Conservation (phyloP, 163 green algal species). For the Chlamydomonas reinhardtii region DNA sequence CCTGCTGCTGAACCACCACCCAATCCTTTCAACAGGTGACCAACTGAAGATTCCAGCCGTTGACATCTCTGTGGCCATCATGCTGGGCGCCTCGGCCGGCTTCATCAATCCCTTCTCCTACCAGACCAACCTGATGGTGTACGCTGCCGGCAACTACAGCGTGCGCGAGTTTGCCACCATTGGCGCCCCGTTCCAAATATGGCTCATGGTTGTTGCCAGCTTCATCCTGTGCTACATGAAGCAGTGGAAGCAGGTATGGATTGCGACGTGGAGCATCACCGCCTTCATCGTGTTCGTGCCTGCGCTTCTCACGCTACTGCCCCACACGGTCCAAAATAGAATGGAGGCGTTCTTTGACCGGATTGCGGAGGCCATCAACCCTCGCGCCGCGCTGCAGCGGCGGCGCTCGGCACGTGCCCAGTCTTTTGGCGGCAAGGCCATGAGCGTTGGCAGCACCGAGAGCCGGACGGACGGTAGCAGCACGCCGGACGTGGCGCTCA, state of each 20-base stretch:
- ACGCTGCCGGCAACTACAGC: constrained; percentile 54
- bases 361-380: background rate
- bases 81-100: constrained; percentile 82
- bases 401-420: too few relatives aligned
- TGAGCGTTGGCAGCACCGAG: too few relatives aligned
- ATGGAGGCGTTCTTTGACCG: background rate
- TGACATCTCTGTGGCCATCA: constrained; percentile 73
- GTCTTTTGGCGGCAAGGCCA: too few relatives aligned
- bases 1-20: too few relatives aligned
- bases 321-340: background rate
- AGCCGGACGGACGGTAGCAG: background rate
- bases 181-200: constrained; percentile 73
- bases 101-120: constrained; percentile 80
- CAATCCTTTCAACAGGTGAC: background rate
- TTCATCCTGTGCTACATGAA: constrained; percentile 47
- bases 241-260: constrained; percentile 27
- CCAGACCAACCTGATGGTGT: constrained; percentile 89
- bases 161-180: constrained; percentile 82
- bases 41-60: constrained; percentile 40
- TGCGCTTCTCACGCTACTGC: background rate
- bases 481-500: too few relatives aligned
- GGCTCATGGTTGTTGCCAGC: constrained; percentile 52
- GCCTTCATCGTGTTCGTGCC: constrained; percentile 6
- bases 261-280: background rate
- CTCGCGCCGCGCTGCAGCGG: too few relatives aligned